Percentiles rank a stretch among this genome's conserved stretches.
Evolutionary conservation across 2,329 filamentous ascomycete genomes (phyloP).

Genomic region (Cadophora luteo-olivacea): DNA sequence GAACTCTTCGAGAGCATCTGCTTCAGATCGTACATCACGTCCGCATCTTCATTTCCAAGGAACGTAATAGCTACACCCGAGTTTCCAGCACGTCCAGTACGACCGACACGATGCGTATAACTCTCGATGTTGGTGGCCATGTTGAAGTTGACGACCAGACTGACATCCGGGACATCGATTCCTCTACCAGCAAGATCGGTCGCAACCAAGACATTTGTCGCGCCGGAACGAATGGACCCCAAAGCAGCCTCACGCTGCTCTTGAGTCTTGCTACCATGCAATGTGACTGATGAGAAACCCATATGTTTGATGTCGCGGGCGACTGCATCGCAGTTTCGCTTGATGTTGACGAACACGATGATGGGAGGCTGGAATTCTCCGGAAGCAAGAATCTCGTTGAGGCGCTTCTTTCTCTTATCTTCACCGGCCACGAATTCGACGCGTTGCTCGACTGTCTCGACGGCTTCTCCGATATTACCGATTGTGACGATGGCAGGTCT

Average conservation of each 20-base stretch:
- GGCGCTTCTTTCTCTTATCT: conserved; percentile 94
- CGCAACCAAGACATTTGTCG: conserved; percentile 88
- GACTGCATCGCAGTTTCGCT: conserved; percentile 95
- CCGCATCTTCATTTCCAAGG: conserved; percentile 85
- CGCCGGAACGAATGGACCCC: conserved; percentile 79
- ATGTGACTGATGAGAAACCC: conserved; percentile 87
- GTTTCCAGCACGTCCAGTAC: conserved; percentile 97
- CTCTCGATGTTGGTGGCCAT: conserved; percentile 93
- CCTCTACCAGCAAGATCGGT: conserved; percentile 95
- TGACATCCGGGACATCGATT: conserved; percentile 96
- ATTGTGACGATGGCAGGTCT: conserved; percentile 94
- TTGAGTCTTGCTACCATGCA: conserved; percentile 96
- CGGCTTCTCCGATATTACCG: conserved; percentile 91
- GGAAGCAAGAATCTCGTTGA: conserved; percentile 86
- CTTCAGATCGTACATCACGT: conserved; percentile 92
- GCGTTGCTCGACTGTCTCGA: conserved; percentile 96
- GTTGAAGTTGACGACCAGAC: conserved; percentile 97
- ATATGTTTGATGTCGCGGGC: conserved; percentile 93
- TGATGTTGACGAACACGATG: conserved; percentile 99
- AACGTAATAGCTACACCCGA: conserved; percentile 96
- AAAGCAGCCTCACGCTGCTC: conserved; percentile 96
- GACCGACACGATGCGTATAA: conserved; percentile 95
- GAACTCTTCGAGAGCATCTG: conserved; percentile 93
- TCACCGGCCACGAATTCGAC: conserved; percentile 91
- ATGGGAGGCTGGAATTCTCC: conserved; percentile 86